A percentile compares a stretch with the other conserved stretches of the same genome.
Conservation (phyloP, 2,329 filamentous ascomycete species). For the Claviceps paspali region DNA sequence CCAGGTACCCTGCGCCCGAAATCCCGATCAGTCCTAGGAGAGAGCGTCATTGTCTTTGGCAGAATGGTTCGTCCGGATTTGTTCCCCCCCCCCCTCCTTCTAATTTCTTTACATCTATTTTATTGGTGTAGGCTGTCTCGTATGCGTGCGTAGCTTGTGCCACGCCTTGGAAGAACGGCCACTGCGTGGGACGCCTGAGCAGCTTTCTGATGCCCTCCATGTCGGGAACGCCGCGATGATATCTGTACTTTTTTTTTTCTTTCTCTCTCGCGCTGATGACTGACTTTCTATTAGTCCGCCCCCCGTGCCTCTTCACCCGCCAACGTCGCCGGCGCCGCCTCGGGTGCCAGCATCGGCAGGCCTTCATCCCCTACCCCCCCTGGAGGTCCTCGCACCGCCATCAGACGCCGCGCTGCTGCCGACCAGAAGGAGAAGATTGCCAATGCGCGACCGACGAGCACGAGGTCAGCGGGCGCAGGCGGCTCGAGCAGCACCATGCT, state of each 20-base stretch:
- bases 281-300: conserved; percentile 45
- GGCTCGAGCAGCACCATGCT: conserved; percentile 98
- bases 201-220: conserved; percentile 1
- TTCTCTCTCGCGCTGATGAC: too few species aligned
- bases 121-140: too few species aligned
- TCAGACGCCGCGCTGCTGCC: conserved; percentile 86
- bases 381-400: conserved; percentile 86
- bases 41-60: conserved; percentile 8
- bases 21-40: conserved; percentile 14
- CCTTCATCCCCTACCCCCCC: conserved; percentile 79
- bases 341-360: conserved; percentile 57
- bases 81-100: too few species aligned
- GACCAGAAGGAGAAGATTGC: conserved; percentile 96
- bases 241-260: neutral
- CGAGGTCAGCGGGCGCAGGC: conserved; percentile 81
- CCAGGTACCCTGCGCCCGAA: conserved; percentile 19
- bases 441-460: conserved; percentile 85
- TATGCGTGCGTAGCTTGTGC: too few species aligned
- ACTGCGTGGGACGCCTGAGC: conserved; percentile 1
- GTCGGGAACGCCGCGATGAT: too few species aligned
- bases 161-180: too few species aligned
- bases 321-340: conserved; percentile 40
- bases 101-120: too few species aligned
- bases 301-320: conserved; percentile 45
- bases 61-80: conserved; percentile 22